Evolutionary conservation across 768 basidiomycete genomes (phyloP), one percentile per base, ranked within the genome.

Genomic region (Guyanaporus albipodus): DNA sequence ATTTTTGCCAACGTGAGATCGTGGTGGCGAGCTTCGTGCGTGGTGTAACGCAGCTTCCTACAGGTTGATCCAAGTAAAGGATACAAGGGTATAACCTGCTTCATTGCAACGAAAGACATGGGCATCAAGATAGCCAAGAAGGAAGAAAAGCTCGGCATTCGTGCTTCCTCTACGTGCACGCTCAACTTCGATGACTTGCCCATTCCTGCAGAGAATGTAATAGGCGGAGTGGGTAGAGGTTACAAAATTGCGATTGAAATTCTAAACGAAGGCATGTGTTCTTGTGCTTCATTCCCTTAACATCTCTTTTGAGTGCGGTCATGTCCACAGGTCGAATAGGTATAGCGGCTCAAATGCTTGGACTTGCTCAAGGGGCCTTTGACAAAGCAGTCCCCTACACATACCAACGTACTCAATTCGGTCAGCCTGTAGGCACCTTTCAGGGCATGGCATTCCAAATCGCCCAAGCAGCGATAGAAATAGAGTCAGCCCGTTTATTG

Each of bases 31-130:
- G 41, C 24, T 31, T 11, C 34, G 27, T 17, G 19, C 36, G 7
- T 23, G 8, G n/a, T n/a, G 6, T 28, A 37, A 48, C 28, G 9
- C n/a, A 32, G n/a, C 9, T 8, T 32, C 38, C 17, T 38, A 6
- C 43, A 88, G 86, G 62, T 83, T 17, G 91, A 96, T 67, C 86
- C 90, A 1, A 86, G 79, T 54, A 91, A 92, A 63, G 94, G 96
- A 0, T 98, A 99, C 79, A 99, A 98, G 68, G 96, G 96, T 18
- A 99, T 99, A 66, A 95, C 96, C 5, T 98, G 95, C 68, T 99
- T 99, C 69, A 72, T 95, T 38, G 89, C 91, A 22, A 92, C 91
- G 36, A 95, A 91, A 68, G 92, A 95, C 49, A 93, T 94, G 91
- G 96, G 95, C 10, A 76, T 99, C 50, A 74, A 97, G 66, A 91